These are phyloP conservation scores for Atkinsonella texensis DNA, from an alignment of 2,329 filamentous ascomycete species.

Conservation along the genomic window DNA sequence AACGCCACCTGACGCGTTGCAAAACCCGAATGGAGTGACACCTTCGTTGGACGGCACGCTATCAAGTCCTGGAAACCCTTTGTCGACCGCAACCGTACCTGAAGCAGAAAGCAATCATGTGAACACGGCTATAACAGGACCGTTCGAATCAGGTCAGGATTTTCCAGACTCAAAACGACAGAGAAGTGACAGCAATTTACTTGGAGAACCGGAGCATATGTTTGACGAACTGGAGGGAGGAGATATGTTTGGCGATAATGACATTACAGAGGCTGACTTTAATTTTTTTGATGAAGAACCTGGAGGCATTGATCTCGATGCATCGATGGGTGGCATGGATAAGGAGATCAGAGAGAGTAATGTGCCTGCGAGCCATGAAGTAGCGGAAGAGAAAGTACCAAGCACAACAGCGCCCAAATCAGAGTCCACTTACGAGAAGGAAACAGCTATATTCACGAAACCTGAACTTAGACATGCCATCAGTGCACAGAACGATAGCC, in stretches of 20 bases:
- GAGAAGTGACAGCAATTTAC: conserved; percentile 28
- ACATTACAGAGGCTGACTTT: conserved; percentile 74
- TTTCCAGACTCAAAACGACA: conserved; percentile 32
- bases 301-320: conserved; percentile 26
- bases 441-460: conserved; percentile 39
- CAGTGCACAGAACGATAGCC: conserved; percentile 35
- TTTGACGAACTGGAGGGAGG: conserved; percentile 58
- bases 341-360: conserved; percentile 6
- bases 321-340: conserved; percentile 14
- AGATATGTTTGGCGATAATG: conserved; percentile 60
- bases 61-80: conserved; percentile 41
- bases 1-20: conserved; percentile 57
- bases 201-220: conserved; percentile 43
- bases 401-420: conserved; percentile 7
- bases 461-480: conserved; percentile 47
- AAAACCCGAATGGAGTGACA: conserved; percentile 38
- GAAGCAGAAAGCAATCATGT: conserved; percentile 17
- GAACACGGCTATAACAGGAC: conserved; percentile 10
- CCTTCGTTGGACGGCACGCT: conserved; percentile 43
- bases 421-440: conserved; percentile 11
- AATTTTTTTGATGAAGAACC: conserved; percentile 65
- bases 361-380: background rate
- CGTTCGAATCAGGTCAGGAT: conserved; percentile 18
- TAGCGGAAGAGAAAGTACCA: conserved; percentile 9
- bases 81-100: conserved; percentile 17